Percentiles rank a stretch among this genome's conserved stretches.
Evolutionary conservation across 345 rosid genomes (phyloP).

Genomic region (Melaleuca quinquenervia): DNA sequence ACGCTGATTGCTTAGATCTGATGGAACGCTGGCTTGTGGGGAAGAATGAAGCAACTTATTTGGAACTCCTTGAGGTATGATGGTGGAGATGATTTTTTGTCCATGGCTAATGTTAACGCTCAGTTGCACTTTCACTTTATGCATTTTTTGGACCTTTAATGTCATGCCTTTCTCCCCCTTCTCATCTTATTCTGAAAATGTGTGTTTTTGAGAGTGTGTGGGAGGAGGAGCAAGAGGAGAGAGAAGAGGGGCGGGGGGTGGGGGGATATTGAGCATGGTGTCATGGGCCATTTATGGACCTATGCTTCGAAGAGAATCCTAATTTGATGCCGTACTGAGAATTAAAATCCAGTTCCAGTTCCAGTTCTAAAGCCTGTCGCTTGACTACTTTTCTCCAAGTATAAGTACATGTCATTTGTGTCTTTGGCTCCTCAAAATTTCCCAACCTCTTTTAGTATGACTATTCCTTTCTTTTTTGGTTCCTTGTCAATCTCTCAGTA

Average conservation of each 20-base stretch:
- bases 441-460: background rate
- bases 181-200: background rate
- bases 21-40: conserved; percentile 62
- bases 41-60: conserved; percentile 64
- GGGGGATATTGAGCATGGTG: background rate
- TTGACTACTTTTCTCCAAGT: background rate
- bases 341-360: background rate
- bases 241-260: background rate
- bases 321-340: background rate
- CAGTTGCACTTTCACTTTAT: background rate
- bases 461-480: background rate
- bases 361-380: background rate
- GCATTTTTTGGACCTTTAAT: background rate
- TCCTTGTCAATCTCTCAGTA: background rate
- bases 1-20: conserved; percentile 53
- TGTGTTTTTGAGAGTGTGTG: background rate
- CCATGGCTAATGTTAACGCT: background rate
- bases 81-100: background rate
- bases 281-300: too few species aligned
- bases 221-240: background rate
- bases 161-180: background rate
- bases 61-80: conserved; percentile 70
- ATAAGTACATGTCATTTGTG: background rate
- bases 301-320: background rate
- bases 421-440: background rate